Evolutionary conservation across 495 filamentous ascomycete species (phyloP).

Genomic region (Oidiodendron maius): DNA sequence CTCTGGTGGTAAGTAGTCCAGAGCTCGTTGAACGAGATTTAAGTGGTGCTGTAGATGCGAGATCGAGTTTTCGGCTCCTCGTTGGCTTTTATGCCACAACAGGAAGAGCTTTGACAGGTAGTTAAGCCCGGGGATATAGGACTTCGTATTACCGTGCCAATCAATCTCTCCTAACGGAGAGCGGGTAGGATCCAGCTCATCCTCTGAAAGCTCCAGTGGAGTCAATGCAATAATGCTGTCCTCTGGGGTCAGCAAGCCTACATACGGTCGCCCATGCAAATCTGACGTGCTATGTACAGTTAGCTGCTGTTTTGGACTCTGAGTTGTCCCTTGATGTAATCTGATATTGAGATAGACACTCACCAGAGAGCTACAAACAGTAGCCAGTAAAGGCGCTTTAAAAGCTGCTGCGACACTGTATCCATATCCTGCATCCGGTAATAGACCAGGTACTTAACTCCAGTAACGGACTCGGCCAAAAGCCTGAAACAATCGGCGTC

Average conservation of each 20-base stretch:
- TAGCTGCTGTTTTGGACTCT: too few relatives aligned
- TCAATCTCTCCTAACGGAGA: neutral
- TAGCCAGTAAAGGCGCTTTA: slow-evolving; percentile 12
- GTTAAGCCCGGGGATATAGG: slow-evolving; percentile 10
- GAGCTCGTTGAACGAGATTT: slow-evolving; percentile 1
- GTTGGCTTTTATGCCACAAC: slow-evolving; percentile 12
- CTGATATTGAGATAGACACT: neutral
- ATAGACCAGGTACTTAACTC: slow-evolving; percentile 12
- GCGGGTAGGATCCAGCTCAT: slow-evolving; percentile 2
- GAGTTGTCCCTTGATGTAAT: neutral
- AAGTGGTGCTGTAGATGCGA: slow-evolving; percentile 3
- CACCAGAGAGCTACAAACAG: slow-evolving; percentile 11
- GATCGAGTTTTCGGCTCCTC: neutral
- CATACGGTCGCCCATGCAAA: slow-evolving; percentile 3
- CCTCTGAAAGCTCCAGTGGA: slow-evolving; percentile 6
- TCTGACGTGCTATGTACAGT: slow-evolving; percentile 5
- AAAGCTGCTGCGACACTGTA: slow-evolving; percentile 3
- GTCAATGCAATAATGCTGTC: slow-evolving; percentile 4
- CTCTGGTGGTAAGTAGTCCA: slow-evolving; percentile 7
- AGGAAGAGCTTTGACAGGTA: slow-evolving; percentile 12
- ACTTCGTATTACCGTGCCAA: slow-evolving; percentile 10
- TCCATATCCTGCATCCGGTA: slow-evolving; percentile 1
- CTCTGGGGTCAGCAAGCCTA: slow-evolving; percentile 4
- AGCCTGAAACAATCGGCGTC: neutral
- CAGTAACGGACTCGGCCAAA: slow-evolving; percentile 2